Percentiles rank a stretch among this genome's conserved stretches.
phyloP scores from a whole-genome alignment of 1,284 basidiomycete species.

The Gymnopus androsaceus region DNA sequence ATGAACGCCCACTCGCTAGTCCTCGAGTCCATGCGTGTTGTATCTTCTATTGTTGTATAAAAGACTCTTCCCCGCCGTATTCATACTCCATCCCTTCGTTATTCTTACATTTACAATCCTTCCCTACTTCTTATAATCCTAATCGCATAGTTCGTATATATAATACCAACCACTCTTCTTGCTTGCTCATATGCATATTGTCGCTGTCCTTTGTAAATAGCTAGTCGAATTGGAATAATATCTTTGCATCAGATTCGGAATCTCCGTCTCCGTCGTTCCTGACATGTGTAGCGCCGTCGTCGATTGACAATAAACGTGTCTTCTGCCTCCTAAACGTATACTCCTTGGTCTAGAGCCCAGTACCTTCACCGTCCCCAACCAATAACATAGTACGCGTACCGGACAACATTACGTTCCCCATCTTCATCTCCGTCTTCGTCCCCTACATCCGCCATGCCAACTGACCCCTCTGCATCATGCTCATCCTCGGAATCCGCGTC shows the following conservation, averaged over 20 bases:
- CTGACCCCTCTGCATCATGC: background rate
- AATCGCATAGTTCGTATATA: background rate
- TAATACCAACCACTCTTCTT: background rate
- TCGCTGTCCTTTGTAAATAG: too few species aligned
- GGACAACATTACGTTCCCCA: constrained; percentile 45
- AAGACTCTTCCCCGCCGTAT: background rate
- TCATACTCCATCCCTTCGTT: background rate
- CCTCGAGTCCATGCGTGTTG: background rate
- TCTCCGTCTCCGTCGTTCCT: too few species aligned
- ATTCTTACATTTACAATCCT: background rate
- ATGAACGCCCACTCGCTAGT: background rate
- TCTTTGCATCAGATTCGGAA: too few species aligned
- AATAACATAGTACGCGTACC: constrained; percentile 68
- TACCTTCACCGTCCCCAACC: constrained; percentile 55
- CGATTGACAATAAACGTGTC: background rate
- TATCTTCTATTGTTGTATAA: background rate
- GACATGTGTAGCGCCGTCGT: too few species aligned
- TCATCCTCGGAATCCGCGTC: constrained; percentile 34
- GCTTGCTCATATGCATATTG: too few species aligned
- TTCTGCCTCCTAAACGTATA: too few species aligned
- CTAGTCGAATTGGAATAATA: too few species aligned
- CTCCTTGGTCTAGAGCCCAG: background rate
- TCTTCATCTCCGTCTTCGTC: constrained; percentile 37
- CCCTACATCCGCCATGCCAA: background rate
- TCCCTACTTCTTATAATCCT: background rate